phyloP scores from a whole-genome alignment of 2,329 filamentous ascomycete species.

The Dendrostoma leiphaemia region DNA sequence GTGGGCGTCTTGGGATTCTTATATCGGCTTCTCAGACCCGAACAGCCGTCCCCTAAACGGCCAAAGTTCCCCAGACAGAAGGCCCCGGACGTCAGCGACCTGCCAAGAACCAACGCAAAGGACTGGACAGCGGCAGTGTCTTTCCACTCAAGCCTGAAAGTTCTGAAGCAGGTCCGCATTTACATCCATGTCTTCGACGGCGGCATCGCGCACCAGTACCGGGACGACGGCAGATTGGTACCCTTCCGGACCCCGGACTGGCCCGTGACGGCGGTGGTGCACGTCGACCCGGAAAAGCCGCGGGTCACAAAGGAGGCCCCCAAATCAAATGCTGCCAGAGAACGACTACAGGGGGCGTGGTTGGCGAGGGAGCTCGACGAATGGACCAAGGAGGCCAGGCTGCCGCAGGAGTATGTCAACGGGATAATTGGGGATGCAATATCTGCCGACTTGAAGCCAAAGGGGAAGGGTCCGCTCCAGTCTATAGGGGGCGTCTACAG shows the following conservation, averaged over 20 bases:
- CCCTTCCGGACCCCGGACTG: background rate
- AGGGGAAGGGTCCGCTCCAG: no score
- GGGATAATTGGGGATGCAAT: background rate
- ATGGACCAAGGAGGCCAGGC: background rate
- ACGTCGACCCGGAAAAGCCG: background rate
- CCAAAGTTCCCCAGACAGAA: background rate
- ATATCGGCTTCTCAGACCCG: background rate
- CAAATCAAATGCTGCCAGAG: background rate
- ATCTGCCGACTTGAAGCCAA: background rate
- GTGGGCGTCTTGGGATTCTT: background rate
- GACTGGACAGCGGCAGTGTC: background rate
- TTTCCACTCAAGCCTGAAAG: background rate
- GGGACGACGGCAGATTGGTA: background rate
- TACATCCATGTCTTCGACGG: background rate
- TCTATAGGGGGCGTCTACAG: background rate
- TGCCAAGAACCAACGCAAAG: background rate
- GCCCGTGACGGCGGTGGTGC: background rate
- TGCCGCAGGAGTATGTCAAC: background rate
- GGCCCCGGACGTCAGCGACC: background rate
- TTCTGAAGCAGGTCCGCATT: background rate
- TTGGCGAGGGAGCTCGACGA: background rate
- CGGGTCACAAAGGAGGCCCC: background rate
- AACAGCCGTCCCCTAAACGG: background rate
- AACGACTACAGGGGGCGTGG: background rate
- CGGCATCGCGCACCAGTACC: background rate